Evolutionary conservation across 768 basidiomycete genomes (phyloP), one percentile per base, ranked within the genome.

Genomic region (Phaffia tasmanica): DNA sequence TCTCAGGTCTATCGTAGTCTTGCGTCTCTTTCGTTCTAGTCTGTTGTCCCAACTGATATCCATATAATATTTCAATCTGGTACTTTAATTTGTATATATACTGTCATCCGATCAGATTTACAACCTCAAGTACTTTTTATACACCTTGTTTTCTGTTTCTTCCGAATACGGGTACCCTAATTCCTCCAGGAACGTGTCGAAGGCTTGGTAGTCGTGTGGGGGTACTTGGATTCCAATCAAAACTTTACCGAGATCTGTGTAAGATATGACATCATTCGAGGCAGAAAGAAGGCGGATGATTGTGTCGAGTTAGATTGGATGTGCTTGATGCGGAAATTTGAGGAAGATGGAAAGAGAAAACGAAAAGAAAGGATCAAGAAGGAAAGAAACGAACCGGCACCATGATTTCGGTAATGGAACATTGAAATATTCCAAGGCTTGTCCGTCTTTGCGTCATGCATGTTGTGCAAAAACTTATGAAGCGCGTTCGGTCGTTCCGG

Each of bases 361-460:
- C 60, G 19, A 30, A 23, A 57, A 14, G 2, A 1, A 35, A 11
- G 16, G 47, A 65, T 54, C 54, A 42, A 21, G 54, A 62, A 27
- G 4, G 23, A 27, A 50, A 25, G 59, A 35, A 62, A 80, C 86
- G 67, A 71, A 89, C 93, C 93, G 74, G 87, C 90, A 35, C 95
- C 95, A 68, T 98, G 94, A 75, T 98, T 97, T 64, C 95, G 83
- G 77, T 99, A 99, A 75, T 99, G 95, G 79, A 98, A 99, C 70
- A 99, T 75, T 1, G 91, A 87, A 58, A 99, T 89, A 76, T 93
- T 97, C 92, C 93, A 97, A 0, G 67, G 67, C 50, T 69, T 63
- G 23, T 63, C 63, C 21, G 30, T 42, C 47, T 59, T 57, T 29
- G 85, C 85, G 23, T 82, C 79, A 42, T 86, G 86, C 55, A 99